These are phyloP conservation scores for Scorias spongiosa DNA, from an alignment of 2,329 filamentous ascomycete species.

Conservation along the genomic window DNA sequence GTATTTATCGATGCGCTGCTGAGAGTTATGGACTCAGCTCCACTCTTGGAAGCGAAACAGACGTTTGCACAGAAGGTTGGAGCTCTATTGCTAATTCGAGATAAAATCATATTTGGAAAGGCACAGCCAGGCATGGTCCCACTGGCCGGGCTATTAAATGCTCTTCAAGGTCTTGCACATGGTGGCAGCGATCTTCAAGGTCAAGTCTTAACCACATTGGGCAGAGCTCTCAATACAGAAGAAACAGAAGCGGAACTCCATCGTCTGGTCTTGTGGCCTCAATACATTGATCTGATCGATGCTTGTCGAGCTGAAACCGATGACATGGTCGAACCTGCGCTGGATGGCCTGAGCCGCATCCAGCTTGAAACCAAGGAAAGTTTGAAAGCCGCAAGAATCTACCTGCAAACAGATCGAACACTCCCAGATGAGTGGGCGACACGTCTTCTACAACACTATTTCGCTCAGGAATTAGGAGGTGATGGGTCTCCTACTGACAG, in stretches of 20 bases:
- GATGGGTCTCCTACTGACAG: not conserved
- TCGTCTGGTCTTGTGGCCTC: constrained; percentile 46
- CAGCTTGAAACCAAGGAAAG: not conserved
- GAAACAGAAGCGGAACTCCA: constrained; percentile 8
- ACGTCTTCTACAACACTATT: not conserved
- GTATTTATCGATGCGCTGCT: constrained; percentile 13
- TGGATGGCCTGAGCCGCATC: not conserved
- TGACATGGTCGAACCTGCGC: not conserved
- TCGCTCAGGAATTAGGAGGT: not conserved
- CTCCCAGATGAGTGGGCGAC: not conserved
- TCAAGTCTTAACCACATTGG: constrained; percentile 8
- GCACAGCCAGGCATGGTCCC: constrained; percentile 1
- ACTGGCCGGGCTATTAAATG: constrained; percentile 2
- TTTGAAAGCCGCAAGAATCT: not conserved
- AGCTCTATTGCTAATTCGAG: constrained; percentile 15
- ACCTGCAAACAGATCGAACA: not conserved
- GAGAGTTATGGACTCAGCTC: constrained; percentile 10
- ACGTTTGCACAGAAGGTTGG: constrained; percentile 13
- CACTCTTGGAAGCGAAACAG: constrained; percentile 7
- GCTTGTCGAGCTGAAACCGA: constrained; percentile 40
- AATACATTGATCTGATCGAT: constrained; percentile 46
- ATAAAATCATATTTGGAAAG: constrained; percentile 8
- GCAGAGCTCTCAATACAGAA: constrained; percentile 34
- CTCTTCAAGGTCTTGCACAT: constrained; percentile 3
- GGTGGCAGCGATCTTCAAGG: constrained; percentile 5